phyloP scores from a whole-genome alignment of 2,329 filamentous ascomycete species.

The Graphilbum fragrans region DNA sequence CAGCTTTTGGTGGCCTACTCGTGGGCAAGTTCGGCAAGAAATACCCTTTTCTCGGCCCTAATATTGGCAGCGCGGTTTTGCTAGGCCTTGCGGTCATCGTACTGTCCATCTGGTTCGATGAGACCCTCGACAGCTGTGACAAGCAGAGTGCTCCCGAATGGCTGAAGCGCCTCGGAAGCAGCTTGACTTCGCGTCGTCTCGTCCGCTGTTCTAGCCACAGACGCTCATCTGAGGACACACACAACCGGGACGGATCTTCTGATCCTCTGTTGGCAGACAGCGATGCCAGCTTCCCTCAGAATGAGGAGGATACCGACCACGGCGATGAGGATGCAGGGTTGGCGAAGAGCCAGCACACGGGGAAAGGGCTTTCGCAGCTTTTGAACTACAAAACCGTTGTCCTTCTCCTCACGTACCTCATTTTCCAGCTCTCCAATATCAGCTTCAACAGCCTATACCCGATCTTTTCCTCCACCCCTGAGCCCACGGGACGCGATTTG shows the following conservation, averaged over 20 bases:
- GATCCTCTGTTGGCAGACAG: too few relatives aligned
- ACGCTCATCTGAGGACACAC: too few relatives aligned
- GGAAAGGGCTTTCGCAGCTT: conserved; percentile 32
- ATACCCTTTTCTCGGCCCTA: conserved; percentile 79
- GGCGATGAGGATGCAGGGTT: too few relatives aligned
- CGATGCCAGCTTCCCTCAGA: neutral
- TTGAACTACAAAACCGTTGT: conserved; percentile 73
- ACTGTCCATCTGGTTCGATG: conserved; percentile 71
- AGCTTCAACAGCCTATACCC: conserved; percentile 93
- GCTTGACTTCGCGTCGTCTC: neutral
- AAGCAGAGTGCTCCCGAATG: conserved; percentile 12
- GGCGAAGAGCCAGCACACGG: too few relatives aligned
- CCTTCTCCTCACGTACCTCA: conserved; percentile 72
- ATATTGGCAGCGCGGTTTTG: conserved; percentile 63
- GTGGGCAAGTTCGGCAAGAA: conserved; percentile 50
- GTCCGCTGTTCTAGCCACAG: too few relatives aligned
- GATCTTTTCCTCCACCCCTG: conserved; percentile 68
- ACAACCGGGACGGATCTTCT: too few relatives aligned
- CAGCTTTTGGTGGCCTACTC: conserved; percentile 76
- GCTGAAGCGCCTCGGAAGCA: conserved; percentile 10
- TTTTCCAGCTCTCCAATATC: conserved; percentile 90
- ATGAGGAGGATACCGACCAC: neutral
- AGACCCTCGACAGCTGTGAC: conserved; percentile 54
- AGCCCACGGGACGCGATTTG: conserved; percentile 66
- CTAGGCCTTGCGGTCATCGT: conserved; percentile 62